Base-by-base conservation (phyloP, 139 green algal species). In the Gonium pectorale region DNA sequence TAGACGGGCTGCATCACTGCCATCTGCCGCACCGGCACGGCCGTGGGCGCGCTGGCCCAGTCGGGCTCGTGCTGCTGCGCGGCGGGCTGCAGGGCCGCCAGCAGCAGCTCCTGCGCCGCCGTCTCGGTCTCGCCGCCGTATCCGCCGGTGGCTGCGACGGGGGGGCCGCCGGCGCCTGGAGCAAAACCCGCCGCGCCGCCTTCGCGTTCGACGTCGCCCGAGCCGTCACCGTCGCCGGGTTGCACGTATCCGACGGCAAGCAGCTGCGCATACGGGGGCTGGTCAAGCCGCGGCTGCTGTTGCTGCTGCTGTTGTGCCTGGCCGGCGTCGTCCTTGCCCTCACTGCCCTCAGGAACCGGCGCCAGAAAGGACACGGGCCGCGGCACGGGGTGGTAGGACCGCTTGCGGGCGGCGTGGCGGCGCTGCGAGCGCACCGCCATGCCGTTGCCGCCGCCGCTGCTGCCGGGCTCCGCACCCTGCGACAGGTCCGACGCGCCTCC, bases 221-320 rank as follows among this genome's bases (percentile, higher is more conserved):
- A 2, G 70, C 29, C 46, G 70, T n/a, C 11, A n/a, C 43, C 26
- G 44, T 24, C 44, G 70, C 67, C 33, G 64, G 31, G n/a, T n/a
- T n/a, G n/a, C n/a, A n/a, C n/a, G n/a, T n/a, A n/a, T n/a, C n/a
- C n/a, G n/a, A n/a, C n/a, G n/a, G n/a, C 59, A 67, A 9, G 60
- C 60, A 41, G 60, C 60, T 13, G 22, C 33, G 24, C 26, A 67
- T 67, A 67, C n/a, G n/a, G n/a, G n/a, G n/a, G n/a, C n/a, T n/a
- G n/a, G n/a, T n/a, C n/a, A n/a, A 46, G n/a, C 63, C 63, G 63
- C 63, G 11, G 63, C 63, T 69, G 63, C 63, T 43, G 63, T 31
- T 44, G 63, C 63, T 69, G 63, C 63, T 22, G 63, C 11, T 31
- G 59, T 26, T 67, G 59, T 26, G 22, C 22, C 38, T n/a, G 67